phyloP scores from a whole-genome alignment of 2,329 filamentous ascomycete genomes.

The Setomelanomma holmii region DNA sequence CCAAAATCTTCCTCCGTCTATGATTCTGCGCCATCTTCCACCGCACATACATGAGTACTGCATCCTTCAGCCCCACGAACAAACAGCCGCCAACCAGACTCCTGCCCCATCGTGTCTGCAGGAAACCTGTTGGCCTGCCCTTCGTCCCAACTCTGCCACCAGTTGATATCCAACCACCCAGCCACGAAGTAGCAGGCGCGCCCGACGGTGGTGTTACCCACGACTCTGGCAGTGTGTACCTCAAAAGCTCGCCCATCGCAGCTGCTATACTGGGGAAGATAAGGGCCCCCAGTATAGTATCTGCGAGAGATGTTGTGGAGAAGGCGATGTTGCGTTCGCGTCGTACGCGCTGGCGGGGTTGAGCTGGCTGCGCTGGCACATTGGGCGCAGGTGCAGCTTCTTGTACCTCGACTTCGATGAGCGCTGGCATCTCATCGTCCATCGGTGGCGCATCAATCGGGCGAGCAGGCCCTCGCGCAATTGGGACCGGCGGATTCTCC shows the following conservation, averaged over 20 bases:
- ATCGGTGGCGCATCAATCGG: slow-evolving; percentile 44
- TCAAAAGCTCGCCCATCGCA: slow-evolving; percentile 77
- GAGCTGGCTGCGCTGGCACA: slow-evolving; percentile 28
- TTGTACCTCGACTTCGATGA: slow-evolving; percentile 14
- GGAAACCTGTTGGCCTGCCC: slow-evolving; percentile 65
- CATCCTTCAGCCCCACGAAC: slow-evolving; percentile 83
- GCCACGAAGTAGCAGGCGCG: slow-evolving; percentile 21
- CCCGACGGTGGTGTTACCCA: slow-evolving; percentile 63
- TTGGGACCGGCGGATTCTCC: slow-evolving; percentile 38
- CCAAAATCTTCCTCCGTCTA: slow-evolving; percentile 53
- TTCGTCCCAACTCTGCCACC: slow-evolving; percentile 14
- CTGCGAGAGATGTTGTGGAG: slow-evolving; percentile 62
- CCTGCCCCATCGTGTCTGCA: slow-evolving; percentile 87
- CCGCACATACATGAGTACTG: slow-evolving; percentile 64
- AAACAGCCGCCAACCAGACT: slow-evolving; percentile 88
- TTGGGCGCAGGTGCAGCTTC: slow-evolving; percentile 40
- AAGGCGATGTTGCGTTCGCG: slow-evolving; percentile 59
- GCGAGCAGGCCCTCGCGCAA: slow-evolving; percentile 22
- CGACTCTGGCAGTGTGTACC: slow-evolving; percentile 68
- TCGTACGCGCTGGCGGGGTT: slow-evolving; percentile 35
- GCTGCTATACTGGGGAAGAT: slow-evolving; percentile 84
- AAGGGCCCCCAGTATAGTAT: slow-evolving; percentile 71
- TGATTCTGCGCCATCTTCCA: slow-evolving; percentile 60
- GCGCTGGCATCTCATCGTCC: slow-evolving; percentile 27
- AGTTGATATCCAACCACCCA: slow-evolving; percentile 26